Evolutionary conservation across 225 moss, liverwort and hornwort species (phyloP).

Genomic region (Rhytidiadelphus loreus): DNA sequence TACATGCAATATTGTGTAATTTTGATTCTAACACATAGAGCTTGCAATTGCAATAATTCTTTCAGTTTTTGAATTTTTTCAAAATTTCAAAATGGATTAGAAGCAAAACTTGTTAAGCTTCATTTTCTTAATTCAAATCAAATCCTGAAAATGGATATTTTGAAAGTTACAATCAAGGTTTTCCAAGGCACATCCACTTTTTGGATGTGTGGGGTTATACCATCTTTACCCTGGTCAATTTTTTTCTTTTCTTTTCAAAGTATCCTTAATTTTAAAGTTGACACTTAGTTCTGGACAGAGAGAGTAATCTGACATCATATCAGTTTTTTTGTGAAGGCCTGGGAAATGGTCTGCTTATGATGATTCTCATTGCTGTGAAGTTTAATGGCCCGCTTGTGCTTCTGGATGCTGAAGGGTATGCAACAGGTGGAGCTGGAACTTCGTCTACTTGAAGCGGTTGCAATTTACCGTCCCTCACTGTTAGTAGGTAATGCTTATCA

Average conservation of each 20-base stretch:
- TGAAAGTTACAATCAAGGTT: neutral
- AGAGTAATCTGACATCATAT: neutral
- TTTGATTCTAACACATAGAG: neutral
- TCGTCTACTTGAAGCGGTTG: slow-evolving; percentile 74
- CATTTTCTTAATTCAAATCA: neutral
- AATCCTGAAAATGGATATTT: neutral
- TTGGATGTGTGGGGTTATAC: neutral
- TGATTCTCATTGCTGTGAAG: neutral
- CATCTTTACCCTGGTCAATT: too few species aligned
- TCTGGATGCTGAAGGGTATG: slow-evolving; percentile 30
- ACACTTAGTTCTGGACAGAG: neutral
- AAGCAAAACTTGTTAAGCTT: neutral
- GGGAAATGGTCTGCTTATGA: neutral
- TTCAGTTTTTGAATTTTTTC: neutral
- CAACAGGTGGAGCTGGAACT: slow-evolving; percentile 80
- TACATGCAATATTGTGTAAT: neutral
- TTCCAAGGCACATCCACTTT: neutral
- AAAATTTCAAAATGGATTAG: neutral
- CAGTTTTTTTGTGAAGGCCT: neutral
- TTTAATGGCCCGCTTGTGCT: neutral
- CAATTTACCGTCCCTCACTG: slow-evolving; percentile 77
- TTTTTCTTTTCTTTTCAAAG: neutral
- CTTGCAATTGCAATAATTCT: neutral
- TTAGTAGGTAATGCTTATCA: slow-evolving; percentile 43
- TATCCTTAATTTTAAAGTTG: neutral